phyloP scores from a whole-genome alignment of 495 filamentous ascomycete genomes.

The Neurospora sublineolata region DNA sequence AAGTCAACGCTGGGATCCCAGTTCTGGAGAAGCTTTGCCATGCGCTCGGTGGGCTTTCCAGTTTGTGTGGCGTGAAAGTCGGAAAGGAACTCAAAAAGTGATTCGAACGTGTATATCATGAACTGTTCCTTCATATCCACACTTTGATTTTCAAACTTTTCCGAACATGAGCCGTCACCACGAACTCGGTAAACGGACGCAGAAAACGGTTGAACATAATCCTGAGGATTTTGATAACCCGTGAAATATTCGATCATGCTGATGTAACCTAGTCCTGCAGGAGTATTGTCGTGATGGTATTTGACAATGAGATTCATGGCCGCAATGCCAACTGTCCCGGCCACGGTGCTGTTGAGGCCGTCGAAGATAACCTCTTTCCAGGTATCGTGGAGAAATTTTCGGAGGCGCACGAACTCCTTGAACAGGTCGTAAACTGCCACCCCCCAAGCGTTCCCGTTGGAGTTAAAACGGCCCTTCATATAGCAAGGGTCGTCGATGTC shows the following conservation, averaged over 20 bases:
- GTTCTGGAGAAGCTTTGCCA: neutral
- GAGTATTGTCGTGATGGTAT: neutral
- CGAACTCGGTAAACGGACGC: neutral
- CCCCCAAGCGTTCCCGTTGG: neutral
- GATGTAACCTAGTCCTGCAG: neutral
- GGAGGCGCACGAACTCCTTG: constrained; percentile 21
- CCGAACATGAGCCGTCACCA: neutral
- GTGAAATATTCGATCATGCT: neutral
- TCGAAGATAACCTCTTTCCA: constrained; percentile 35
- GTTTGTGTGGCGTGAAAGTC: neutral
- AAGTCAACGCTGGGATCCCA: neutral
- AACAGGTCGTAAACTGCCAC: constrained; percentile 28
- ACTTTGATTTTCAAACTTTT: neutral
- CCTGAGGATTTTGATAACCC: neutral
- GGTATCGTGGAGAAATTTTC: constrained; percentile 24
- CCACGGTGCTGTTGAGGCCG: constrained; percentile 34
- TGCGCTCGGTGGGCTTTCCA: neutral
- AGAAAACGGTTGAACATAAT: neutral
- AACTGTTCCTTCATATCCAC: neutral
- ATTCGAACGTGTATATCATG: neutral
- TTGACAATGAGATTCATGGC: constrained; percentile 12
- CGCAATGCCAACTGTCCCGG: constrained; percentile 32
- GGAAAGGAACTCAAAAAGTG: neutral
- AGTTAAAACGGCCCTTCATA: neutral
- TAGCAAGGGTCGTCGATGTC: neutral